Percentiles rank a stretch among this genome's conserved stretches.
These are phyloP conservation scores for Penicillium desertorum DNA, from an alignment of 495 filamentous ascomycete genomes.

Conservation along the genomic window DNA sequence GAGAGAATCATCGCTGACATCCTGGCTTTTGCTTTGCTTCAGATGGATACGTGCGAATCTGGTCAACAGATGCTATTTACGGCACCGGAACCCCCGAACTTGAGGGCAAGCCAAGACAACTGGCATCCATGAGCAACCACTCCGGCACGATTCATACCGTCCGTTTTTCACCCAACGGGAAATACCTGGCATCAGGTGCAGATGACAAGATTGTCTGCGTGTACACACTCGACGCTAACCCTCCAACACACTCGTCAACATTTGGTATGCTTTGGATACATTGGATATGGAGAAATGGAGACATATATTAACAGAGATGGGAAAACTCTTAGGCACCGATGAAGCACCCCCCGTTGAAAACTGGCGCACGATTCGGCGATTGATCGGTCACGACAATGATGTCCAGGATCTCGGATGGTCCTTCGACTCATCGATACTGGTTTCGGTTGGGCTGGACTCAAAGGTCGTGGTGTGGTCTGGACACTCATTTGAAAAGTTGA, in stretches of 20 bases:
- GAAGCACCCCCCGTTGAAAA: constrained; percentile 93
- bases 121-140: constrained; percentile 97
- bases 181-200: constrained; percentile 91
- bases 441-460: constrained; percentile 94
- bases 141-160: constrained; percentile 96
- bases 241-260: constrained; percentile 66
- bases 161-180: constrained; percentile 89
- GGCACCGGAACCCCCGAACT: constrained; percentile 66
- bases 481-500: constrained; percentile 95
- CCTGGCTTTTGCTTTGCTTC: constrained; percentile 14
- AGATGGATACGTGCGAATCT: constrained; percentile 97
- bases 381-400: constrained; percentile 98
- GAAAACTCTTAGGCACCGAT: constrained; percentile 63
- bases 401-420: constrained; percentile 98
- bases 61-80: constrained; percentile 92
- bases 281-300: background rate
- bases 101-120: constrained; percentile 78
- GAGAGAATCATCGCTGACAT: constrained; percentile 14
- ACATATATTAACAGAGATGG: constrained; percentile 5
- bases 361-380: constrained; percentile 88
- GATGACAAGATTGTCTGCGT: constrained; percentile 99
- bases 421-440: constrained; percentile 89
- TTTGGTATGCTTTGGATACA: constrained; percentile 62
- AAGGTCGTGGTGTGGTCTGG: constrained; percentile 98
- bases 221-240: constrained; percentile 82